A percentile compares a stretch with the other conserved stretches of the same genome.
Evolutionary conservation across 2,329 filamentous ascomycete genomes (phyloP).

Genomic region (Nakataea oryzae): DNA sequence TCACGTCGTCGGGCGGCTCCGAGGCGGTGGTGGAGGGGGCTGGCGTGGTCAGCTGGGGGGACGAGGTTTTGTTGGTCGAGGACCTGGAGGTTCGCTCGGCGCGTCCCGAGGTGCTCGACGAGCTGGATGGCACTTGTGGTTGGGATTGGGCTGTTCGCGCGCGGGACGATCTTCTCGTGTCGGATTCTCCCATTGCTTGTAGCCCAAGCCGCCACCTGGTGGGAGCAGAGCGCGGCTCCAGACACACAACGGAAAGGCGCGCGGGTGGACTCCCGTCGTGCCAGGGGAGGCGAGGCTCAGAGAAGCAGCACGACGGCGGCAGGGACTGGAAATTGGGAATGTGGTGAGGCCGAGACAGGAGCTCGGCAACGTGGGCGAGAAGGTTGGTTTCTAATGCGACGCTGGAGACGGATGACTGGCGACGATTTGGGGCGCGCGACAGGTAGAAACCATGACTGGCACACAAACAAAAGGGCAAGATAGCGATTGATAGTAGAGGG

Average conservation of each 20-base stretch:
- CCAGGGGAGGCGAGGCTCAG: not conserved
- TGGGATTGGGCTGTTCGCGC: conserved; percentile 70
- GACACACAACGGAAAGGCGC: not conserved
- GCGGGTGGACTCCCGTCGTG: not conserved
- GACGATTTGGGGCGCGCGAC: not conserved
- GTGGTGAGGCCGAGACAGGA: conserved; percentile 18
- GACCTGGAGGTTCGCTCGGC: conserved; percentile 64
- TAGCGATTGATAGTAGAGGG: not conserved
- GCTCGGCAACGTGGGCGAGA: conserved; percentile 7
- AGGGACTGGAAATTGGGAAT: conserved; percentile 3
- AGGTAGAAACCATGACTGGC: conserved; percentile 6
- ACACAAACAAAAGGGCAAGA: not conserved
- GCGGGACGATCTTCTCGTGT: conserved; percentile 84
- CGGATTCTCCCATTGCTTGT: conserved; percentile 48
- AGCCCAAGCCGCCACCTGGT: conserved; percentile 18
- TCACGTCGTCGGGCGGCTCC: conserved; percentile 52
- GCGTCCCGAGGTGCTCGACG: conserved; percentile 64
- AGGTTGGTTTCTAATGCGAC: conserved; percentile 2
- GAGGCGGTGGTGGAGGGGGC: conserved; percentile 59
- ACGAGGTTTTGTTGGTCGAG: conserved; percentile 59
- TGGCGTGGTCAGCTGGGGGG: conserved; percentile 62
- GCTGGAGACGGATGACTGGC: not conserved
- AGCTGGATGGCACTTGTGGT: conserved; percentile 67
- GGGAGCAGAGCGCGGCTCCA: not conserved
- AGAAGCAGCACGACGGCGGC: not conserved